These are phyloP conservation scores for Cymbopogon flexuosus DNA, from an alignment of 202 grass and related monocot genomes.

Conservation along the genomic window DNA sequence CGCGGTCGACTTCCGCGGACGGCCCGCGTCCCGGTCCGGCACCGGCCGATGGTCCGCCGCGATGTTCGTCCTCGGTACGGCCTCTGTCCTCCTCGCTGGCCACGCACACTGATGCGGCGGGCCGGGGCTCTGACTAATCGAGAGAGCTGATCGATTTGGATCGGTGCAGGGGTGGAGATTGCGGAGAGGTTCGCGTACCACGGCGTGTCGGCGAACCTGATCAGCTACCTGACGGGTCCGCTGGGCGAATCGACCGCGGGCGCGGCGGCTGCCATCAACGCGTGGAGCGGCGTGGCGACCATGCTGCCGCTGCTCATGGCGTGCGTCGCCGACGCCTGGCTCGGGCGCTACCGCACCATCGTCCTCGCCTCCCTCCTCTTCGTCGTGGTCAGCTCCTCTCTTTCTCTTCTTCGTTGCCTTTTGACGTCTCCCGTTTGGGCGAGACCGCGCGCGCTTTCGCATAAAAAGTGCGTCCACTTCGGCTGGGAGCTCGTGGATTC, in stretches of 20 bases:
- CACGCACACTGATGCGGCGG: no score
- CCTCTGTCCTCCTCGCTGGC: neutral
- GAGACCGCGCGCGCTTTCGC: neutral
- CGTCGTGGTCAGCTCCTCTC: constrained; percentile 41
- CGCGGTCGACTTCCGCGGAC: constrained; percentile 41
- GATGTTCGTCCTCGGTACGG: constrained; percentile 62
- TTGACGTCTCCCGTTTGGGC: neutral
- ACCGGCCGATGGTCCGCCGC: constrained; percentile 67
- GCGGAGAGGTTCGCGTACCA: constrained; percentile 74
- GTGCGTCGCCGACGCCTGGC: constrained; percentile 72
- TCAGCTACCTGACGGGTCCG: constrained; percentile 78
- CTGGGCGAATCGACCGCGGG: constrained; percentile 59
- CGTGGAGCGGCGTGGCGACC: constrained; percentile 58
- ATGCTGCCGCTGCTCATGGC: constrained; percentile 75
- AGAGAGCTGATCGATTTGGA: neutral
- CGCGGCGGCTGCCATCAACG: constrained; percentile 61
- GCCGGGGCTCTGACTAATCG: neutral
- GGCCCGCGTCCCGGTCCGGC: constrained; percentile 36
- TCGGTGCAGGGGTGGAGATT: constrained; percentile 60
- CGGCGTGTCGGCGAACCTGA: constrained; percentile 72
- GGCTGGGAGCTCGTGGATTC: neutral
- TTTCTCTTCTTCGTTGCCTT: neutral
- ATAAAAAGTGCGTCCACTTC: neutral
- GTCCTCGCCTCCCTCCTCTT: constrained; percentile 67
- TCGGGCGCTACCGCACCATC: constrained; percentile 73